These are phyloP conservation scores for Neonectria magnoliae DNA, from an alignment of 2,329 filamentous ascomycete genomes.

Conservation along the genomic window DNA sequence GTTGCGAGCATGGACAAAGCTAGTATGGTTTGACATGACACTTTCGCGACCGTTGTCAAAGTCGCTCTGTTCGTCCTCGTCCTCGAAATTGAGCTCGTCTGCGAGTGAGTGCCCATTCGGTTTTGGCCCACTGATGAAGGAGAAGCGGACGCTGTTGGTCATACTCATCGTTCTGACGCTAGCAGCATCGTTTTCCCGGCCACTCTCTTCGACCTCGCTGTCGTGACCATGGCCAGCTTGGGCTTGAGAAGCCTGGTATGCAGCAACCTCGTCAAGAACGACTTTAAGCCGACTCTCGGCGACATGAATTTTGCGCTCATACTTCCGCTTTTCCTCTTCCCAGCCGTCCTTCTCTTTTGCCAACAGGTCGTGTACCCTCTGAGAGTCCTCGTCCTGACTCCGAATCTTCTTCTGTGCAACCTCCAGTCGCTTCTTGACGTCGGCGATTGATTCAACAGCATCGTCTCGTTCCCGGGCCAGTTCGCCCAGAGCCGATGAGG, in stretches of 20 bases:
- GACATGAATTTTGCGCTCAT: conserved; percentile 89
- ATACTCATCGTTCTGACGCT: conserved; percentile 79
- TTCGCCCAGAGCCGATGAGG: conserved; percentile 84
- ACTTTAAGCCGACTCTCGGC: conserved; percentile 86
- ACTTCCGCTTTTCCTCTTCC: conserved; percentile 82
- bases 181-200: conserved; percentile 74
- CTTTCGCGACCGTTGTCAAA: conserved; percentile 73
- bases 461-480: conserved; percentile 87
- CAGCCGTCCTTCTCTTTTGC: conserved; percentile 84
- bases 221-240: conserved; percentile 56
- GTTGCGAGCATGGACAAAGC: conserved; percentile 60
- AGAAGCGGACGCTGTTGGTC: conserved; percentile 78
- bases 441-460: conserved; percentile 75
- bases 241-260: conserved; percentile 67
- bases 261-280: conserved; percentile 86
- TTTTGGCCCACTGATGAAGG: conserved; percentile 71
- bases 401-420: conserved; percentile 79
- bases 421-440: conserved; percentile 82
- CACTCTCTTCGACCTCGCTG: conserved; percentile 69
- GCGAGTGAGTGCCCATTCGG: conserved; percentile 80
- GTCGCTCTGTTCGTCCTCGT: conserved; percentile 79
- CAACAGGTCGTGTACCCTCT: conserved; percentile 82
- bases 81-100: conserved; percentile 89
- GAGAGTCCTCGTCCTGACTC: conserved; percentile 83
- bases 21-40: conserved; percentile 59